phyloP scores from a whole-genome alignment of 164 flowering plant genomes.

The Macadamia integrifolia region DNA sequence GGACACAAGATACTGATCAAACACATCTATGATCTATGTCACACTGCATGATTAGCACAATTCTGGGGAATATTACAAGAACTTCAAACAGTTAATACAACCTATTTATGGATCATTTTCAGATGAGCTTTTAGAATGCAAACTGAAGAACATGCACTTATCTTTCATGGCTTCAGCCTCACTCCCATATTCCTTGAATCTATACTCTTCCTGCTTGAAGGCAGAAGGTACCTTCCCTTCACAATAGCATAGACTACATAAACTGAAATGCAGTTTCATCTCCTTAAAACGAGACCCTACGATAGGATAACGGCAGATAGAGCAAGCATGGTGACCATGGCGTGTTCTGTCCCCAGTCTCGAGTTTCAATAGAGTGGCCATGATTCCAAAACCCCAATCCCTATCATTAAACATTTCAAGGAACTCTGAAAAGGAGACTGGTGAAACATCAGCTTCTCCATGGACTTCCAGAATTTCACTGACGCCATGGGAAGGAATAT shows the following conservation, averaged over 20 bases:
- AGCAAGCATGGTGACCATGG: conserved; percentile 72
- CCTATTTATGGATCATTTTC: conserved; percentile 32
- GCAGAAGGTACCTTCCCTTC: conserved; percentile 92
- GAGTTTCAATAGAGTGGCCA: conserved; percentile 73
- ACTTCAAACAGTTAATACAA: conserved; percentile 11
- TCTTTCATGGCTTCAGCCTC: conserved; percentile 84
- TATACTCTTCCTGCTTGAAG: conserved; percentile 71
- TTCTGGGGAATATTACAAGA: conserved; percentile 27
- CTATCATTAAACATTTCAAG: conserved; percentile 78
- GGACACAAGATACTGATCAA: conserved; percentile 18
- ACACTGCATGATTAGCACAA: conserved; percentile 32
- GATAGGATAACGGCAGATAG: conserved; percentile 83
- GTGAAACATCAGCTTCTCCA: conserved; percentile 58
- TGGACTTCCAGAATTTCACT: conserved; percentile 81
- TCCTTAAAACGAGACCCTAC: conserved; percentile 94
- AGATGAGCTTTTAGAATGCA: conserved; percentile 39
- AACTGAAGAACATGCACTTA: conserved; percentile 68
- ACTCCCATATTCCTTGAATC: conserved; percentile 74
- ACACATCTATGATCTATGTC: conserved; percentile 31
- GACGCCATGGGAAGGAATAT: conserved; percentile 62
- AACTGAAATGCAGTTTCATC: conserved; percentile 61
- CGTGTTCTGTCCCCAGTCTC: conserved; percentile 76
- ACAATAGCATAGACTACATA: conserved; percentile 85
- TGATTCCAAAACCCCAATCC: conserved; percentile 93
- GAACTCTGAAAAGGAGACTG: conserved; percentile 68